Percentiles rank a stretch among this genome's conserved stretches.
These are phyloP conservation scores for Alloascoidea africana DNA, from an alignment of 805 yeast species.

Conservation along the genomic window DNA sequence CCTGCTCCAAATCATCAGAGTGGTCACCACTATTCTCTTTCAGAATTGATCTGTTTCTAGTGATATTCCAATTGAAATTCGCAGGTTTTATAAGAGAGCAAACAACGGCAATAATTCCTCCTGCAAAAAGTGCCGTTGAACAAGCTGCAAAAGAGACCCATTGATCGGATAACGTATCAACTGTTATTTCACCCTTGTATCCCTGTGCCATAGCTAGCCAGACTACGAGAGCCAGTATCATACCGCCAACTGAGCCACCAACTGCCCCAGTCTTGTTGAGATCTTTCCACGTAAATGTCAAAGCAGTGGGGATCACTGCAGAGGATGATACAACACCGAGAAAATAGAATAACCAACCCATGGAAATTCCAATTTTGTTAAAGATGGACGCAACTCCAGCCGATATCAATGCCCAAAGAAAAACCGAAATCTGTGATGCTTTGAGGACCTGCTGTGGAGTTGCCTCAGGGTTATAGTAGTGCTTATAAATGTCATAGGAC, in stretches of 20 bases:
- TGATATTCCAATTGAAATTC: conserved; percentile 19
- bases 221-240: conserved; percentile 19
- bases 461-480: conserved; percentile 63
- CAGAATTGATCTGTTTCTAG: conserved; percentile 21
- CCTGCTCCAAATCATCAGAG: neutral
- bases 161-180: conserved; percentile 18
- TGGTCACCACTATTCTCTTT: conserved; percentile 5
- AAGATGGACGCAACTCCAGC: conserved; percentile 70
- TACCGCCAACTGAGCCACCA: conserved; percentile 22
- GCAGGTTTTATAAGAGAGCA: conserved; percentile 21
- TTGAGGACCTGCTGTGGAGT: conserved; percentile 49
- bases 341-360: conserved; percentile 75
- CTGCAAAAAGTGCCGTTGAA: conserved; percentile 20
- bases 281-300: conserved; percentile 53
- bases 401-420: conserved; percentile 42
- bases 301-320: conserved; percentile 24
- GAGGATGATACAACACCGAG: conserved; percentile 61
- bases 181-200: conserved; percentile 21
- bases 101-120: conserved; percentile 20
- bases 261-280: conserved; percentile 25
- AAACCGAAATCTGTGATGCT: conserved; percentile 47
- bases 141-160: conserved; percentile 29
- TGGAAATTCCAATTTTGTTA: conserved; percentile 62
- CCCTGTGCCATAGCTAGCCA: conserved; percentile 24
- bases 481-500: conserved; percentile 68